Conservation (phyloP, 2,329 filamentous ascomycete genomes). For the Lasiodiplodia citricola region DNA sequence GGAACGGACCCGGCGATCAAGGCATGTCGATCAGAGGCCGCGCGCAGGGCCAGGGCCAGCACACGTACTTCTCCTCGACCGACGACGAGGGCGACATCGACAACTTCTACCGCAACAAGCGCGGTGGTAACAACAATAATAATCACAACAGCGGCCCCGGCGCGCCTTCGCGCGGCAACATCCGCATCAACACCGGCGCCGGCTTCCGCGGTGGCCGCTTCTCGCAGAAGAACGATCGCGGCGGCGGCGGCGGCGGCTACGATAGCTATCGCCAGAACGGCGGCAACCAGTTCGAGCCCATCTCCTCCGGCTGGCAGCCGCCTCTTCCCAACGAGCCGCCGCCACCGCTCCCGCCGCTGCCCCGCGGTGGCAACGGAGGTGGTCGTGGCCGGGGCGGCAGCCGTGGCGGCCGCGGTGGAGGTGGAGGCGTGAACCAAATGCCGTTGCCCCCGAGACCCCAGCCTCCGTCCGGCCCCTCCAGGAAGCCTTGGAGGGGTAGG, state of each 20-base stretch:
- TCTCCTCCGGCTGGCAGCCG: not conserved
- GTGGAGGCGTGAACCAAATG: slow-evolving; percentile 10
- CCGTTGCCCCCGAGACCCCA: not conserved
- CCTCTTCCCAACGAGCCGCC: slow-evolving; percentile 22
- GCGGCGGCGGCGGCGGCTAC: not conserved
- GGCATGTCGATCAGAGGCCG: slow-evolving; percentile 29
- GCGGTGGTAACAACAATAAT: not conserved
- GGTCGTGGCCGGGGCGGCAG: slow-evolving; percentile 10
- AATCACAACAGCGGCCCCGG: not conserved
- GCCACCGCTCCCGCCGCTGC: slow-evolving; percentile 6
- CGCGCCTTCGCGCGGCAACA: slow-evolving; percentile 8
- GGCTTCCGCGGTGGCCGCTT: slow-evolving; percentile 12
- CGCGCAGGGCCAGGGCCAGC: slow-evolving; percentile 20
- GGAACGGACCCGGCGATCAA: not conserved
- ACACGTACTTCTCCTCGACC: slow-evolving; percentile 14
- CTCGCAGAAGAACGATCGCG: slow-evolving; percentile 1
- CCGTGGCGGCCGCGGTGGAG: slow-evolving; percentile 5
- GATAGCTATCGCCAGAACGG: not conserved
- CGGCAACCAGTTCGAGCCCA: slow-evolving; percentile 18
- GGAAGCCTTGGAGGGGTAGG: not conserved
- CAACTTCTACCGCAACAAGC: slow-evolving; percentile 26
- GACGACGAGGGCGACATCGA: slow-evolving; percentile 18
- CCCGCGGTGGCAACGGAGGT: slow-evolving; percentile 9
- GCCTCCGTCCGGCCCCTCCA: not conserved
- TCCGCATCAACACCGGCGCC: slow-evolving; percentile 19